Evolutionary conservation across 495 filamentous ascomycete genomes (phyloP).

Genomic region (Neurospora sp.): DNA sequence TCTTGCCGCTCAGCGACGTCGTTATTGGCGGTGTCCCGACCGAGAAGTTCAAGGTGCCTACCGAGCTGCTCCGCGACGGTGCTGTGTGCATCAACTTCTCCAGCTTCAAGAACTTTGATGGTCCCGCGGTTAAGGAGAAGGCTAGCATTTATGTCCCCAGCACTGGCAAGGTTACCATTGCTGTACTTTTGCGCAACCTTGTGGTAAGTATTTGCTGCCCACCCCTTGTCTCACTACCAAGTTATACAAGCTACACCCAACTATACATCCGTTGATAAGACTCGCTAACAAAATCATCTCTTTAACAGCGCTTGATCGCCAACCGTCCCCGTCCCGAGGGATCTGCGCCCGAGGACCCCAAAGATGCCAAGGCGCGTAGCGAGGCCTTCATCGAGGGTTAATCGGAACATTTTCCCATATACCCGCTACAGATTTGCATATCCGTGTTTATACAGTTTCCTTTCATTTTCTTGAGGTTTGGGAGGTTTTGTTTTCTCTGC

Average conservation of each 20-base stretch:
- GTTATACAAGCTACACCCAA: not conserved
- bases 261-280: not conserved
- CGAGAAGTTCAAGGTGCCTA: constrained; percentile 78
- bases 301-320: constrained; percentile 29
- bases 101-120: constrained; percentile 86
- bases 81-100: constrained; percentile 97
- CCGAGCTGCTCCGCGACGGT: constrained; percentile 69
- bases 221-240: not conserved
- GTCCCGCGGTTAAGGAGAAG: constrained; percentile 74
- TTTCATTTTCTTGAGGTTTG: not conserved
- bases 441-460: not conserved
- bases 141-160: constrained; percentile 96
- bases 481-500: not conserved
- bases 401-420: not conserved
- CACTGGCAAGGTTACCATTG: constrained; percentile 95
- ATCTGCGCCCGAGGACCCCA: constrained; percentile 17
- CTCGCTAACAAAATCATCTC: not conserved
- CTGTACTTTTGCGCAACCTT: constrained; percentile 79
- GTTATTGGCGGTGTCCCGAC: constrained; percentile 90
- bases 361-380: constrained; percentile 25
- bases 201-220: constrained; percentile 46
- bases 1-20: constrained; percentile 79
- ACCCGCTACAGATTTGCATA: not conserved
- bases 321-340: constrained; percentile 24
- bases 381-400: constrained; percentile 29